phyloP scores from a whole-genome alignment of 2,329 filamentous ascomycete genomes.

The Colletotrichum higginsianum region DNA sequence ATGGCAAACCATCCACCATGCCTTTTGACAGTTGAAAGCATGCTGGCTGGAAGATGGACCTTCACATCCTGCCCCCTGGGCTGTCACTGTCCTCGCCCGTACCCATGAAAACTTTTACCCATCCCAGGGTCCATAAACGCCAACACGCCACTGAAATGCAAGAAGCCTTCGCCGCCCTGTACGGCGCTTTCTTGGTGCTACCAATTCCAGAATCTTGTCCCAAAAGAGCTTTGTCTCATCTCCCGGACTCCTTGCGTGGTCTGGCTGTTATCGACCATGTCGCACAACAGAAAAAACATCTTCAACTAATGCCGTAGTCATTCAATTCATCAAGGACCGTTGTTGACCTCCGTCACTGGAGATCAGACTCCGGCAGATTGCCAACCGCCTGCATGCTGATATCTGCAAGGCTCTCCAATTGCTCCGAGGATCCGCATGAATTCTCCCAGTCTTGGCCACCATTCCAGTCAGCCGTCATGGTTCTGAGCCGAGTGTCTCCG shows the following conservation, averaged over 20 bases:
- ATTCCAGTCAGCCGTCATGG: conserved; percentile 52
- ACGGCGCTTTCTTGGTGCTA: conserved; percentile 27
- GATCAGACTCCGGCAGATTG: conserved; percentile 56
- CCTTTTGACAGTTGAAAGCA: not conserved
- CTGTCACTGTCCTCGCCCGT: not conserved
- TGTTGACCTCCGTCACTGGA: conserved; percentile 43
- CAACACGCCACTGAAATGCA: conserved; percentile 36
- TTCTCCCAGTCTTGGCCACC: conserved; percentile 67
- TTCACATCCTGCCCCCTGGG: not conserved
- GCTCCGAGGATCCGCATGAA: conserved; percentile 69
- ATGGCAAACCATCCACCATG: not conserved
- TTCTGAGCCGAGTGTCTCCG: conserved; percentile 53
- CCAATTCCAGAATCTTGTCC: conserved; percentile 17
- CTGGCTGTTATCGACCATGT: conserved; percentile 32
- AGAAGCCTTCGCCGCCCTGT: conserved; percentile 31
- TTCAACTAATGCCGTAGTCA: conserved; percentile 29
- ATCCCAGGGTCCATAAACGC: conserved; percentile 32
- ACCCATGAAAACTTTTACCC: conserved; percentile 18
- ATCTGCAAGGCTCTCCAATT: conserved; percentile 65
- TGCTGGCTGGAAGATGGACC: not conserved
- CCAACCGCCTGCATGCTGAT: conserved; percentile 59
- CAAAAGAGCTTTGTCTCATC: conserved; percentile 23
- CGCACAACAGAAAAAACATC: conserved; percentile 24
- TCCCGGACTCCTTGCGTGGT: conserved; percentile 35
- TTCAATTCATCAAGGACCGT: conserved; percentile 38